Conservation (phyloP, 2,329 filamentous ascomycete genomes). For the Talaromyces funiculosus region DNA sequence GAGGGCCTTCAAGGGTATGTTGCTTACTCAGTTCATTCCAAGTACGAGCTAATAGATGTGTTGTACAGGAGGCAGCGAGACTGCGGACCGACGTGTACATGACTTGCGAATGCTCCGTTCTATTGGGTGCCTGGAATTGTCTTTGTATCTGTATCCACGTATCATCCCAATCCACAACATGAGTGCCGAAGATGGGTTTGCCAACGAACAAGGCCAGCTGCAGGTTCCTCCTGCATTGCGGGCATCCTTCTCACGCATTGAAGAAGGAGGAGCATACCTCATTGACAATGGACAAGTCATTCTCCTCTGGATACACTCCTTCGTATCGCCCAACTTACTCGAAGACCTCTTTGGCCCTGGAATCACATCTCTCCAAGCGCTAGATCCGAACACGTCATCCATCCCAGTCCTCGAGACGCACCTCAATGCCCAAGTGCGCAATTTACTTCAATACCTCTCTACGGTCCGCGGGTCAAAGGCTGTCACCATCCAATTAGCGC, state of each 20-base stretch:
- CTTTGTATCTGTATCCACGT: slow-evolving; percentile 88
- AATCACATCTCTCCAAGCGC: slow-evolving; percentile 61
- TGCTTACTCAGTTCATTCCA: background rate
- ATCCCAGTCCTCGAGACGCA: slow-evolving; percentile 85
- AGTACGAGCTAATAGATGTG: background rate
- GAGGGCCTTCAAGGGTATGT: slow-evolving; percentile 72
- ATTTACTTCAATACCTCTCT: slow-evolving; percentile 82
- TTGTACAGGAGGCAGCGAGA: slow-evolving; percentile 60
- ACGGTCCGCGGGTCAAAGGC: slow-evolving; percentile 78
- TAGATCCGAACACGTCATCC: slow-evolving; percentile 75
- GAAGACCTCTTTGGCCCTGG: slow-evolving; percentile 83
- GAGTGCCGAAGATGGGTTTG: slow-evolving; percentile 79
- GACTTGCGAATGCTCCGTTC: slow-evolving; percentile 85
- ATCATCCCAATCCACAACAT: slow-evolving; percentile 91
- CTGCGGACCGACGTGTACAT: slow-evolving; percentile 82
- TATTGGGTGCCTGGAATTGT: slow-evolving; percentile 80
- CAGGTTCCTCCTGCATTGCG: slow-evolving; percentile 75
- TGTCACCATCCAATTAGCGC: slow-evolving; percentile 79
- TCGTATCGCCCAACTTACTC: slow-evolving; percentile 87
- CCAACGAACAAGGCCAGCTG: slow-evolving; percentile 84
- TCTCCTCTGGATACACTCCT: slow-evolving; percentile 84
- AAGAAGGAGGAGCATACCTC: slow-evolving; percentile 88
- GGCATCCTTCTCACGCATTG: slow-evolving; percentile 78
- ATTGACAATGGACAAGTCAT: slow-evolving; percentile 93
- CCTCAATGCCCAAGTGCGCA: slow-evolving; percentile 89